Conservation (phyloP, 2,329 filamentous ascomycete species). For the Monosporascus sp. region DNA sequence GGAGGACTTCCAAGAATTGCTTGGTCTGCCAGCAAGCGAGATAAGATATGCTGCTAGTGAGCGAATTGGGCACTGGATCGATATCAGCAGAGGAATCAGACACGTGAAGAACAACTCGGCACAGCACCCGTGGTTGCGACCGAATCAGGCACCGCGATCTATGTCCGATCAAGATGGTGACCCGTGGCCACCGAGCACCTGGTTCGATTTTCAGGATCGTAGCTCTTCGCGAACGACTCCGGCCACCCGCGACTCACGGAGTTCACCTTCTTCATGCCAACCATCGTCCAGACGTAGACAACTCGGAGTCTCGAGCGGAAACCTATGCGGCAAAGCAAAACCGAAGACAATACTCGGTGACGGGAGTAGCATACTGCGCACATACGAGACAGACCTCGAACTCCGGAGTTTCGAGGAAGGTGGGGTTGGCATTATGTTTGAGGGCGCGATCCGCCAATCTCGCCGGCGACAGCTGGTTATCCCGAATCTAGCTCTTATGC, state of each 20-base stretch:
- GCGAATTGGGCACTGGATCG: conserved; percentile 20
- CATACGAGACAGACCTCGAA: conserved; percentile 44
- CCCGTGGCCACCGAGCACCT: not conserved
- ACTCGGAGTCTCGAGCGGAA: not conserved
- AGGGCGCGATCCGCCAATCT: conserved; percentile 20
- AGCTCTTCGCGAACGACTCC: not conserved
- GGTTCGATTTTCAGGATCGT: not conserved
- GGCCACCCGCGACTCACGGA: not conserved
- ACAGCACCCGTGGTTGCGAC: conserved; percentile 21
- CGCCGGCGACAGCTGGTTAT: conserved; percentile 26
- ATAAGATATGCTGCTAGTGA: conserved; percentile 10
- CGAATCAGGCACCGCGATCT: conserved; percentile 8
- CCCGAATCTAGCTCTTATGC: conserved; percentile 14
- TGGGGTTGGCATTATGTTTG: conserved; percentile 28
- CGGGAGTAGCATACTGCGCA: conserved; percentile 37
- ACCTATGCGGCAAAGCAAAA: not conserved
- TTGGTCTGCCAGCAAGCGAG: conserved; percentile 25
- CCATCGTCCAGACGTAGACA: not conserved
- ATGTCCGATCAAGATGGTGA: conserved; percentile 8
- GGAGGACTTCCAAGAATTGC: conserved; percentile 20
- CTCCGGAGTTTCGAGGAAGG: conserved; percentile 28
- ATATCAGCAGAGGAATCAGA: conserved; percentile 15
- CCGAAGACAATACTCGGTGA: conserved; percentile 6
- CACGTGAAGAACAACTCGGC: conserved; percentile 19
- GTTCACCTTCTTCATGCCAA: not conserved